Evolutionary conservation across 1,284 basidiomycete genomes (phyloP).

Genomic region (Athelia sp.): DNA sequence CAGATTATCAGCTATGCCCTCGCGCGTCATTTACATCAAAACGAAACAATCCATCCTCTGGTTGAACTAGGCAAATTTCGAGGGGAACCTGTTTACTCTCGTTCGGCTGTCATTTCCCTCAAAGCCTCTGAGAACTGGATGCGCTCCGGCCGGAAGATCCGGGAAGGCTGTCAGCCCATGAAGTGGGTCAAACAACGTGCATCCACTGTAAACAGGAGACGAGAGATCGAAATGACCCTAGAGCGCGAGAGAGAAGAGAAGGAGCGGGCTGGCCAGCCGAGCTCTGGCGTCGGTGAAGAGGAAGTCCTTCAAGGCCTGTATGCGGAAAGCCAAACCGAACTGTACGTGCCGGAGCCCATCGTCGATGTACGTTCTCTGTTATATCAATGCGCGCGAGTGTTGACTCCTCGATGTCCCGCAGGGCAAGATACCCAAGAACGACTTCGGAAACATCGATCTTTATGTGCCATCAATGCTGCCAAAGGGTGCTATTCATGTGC

Average conservation of each 20-base stretch:
- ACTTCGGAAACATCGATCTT: constrained; percentile 96
- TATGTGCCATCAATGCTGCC: constrained; percentile 97
- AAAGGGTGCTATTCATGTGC: constrained; percentile 79
- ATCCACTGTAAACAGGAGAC: constrained; percentile 76
- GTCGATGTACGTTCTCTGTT: constrained; percentile 52
- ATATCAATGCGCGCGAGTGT: not conserved
- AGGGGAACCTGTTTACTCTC: constrained; percentile 90
- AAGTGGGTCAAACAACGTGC: constrained; percentile 89
- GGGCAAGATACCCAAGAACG: constrained; percentile 92
- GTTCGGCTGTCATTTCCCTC: constrained; percentile 76
- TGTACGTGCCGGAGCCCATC: constrained; percentile 77
- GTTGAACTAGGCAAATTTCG: constrained; percentile 88
- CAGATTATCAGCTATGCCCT: constrained; percentile 70
- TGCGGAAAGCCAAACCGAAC: constrained; percentile 80
- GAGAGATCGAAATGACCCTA: constrained; percentile 76
- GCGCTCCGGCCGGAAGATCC: constrained; percentile 77
- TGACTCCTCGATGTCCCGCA: constrained; percentile 26
- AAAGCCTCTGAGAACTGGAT: constrained; percentile 96
- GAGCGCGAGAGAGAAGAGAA: constrained; percentile 38
- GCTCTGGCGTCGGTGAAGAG: constrained; percentile 26
- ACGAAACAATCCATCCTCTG: constrained; percentile 84
- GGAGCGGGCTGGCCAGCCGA: constrained; percentile 28
- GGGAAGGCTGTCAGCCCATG: constrained; percentile 76
- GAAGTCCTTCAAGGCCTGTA: constrained; percentile 80
- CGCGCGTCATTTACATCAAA: constrained; percentile 83